Evolutionary conservation across 108 stramenopile genomes (phyloP).

Genomic region (Pseudonitzschia multistriata): DNA sequence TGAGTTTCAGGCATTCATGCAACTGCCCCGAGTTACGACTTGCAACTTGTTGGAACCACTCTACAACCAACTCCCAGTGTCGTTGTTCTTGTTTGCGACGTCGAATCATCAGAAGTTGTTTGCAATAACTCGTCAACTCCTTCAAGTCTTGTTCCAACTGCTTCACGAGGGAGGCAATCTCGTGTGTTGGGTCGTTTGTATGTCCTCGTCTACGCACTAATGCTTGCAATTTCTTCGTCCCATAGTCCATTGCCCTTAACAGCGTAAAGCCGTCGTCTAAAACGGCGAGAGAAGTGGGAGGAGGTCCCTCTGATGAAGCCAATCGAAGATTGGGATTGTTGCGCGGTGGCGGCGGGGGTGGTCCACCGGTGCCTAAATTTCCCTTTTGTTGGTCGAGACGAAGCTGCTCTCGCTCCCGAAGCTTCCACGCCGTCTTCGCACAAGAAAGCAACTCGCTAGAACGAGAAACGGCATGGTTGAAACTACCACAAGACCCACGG

Average conservation of each 20-base stretch:
- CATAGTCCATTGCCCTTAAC: conserved; percentile 54
- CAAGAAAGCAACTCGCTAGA: conserved; percentile 73
- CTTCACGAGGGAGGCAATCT: conserved; percentile 52
- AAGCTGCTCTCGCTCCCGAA: conserved; percentile 43
- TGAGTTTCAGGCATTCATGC: conserved; percentile 62
- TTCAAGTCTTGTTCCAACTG: conserved; percentile 62
- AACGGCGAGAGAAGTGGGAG: conserved; percentile 23
- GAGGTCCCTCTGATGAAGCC: conserved; percentile 10
- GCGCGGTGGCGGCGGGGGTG: not conserved
- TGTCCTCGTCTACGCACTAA: conserved; percentile 78
- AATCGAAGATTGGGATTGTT: conserved; percentile 14
- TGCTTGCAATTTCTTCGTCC: conserved; percentile 49
- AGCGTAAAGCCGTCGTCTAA: conserved; percentile 64
- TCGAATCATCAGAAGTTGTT: conserved; percentile 17
- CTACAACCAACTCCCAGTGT: conserved; percentile 68
- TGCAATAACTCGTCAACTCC: conserved; percentile 57
- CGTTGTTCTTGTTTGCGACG: conserved; percentile 45
- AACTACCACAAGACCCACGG: not conserved
- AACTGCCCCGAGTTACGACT: conserved; percentile 49
- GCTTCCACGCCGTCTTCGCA: conserved; percentile 73
- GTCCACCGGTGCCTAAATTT: not conserved
- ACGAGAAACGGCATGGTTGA: conserved; percentile 60
- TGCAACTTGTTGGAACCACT: conserved; percentile 58
- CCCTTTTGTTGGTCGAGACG: conserved; percentile 10
- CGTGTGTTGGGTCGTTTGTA: conserved; percentile 81